Conservation (phyloP, 495 filamentous ascomycete genomes). For the Hyaloscypha hepaticicola region DNA sequence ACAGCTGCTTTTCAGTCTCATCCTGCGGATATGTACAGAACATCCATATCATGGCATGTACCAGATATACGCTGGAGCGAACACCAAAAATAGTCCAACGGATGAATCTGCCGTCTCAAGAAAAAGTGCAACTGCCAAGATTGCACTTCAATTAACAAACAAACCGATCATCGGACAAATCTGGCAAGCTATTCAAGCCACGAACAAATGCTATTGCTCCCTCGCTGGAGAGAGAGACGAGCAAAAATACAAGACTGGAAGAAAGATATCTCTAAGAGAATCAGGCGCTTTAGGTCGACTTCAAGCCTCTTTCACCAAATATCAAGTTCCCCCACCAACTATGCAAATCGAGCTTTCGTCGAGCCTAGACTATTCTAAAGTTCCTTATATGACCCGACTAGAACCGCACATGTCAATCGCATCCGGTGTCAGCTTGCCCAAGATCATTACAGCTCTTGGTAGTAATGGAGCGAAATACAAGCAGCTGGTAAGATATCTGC, state of each 20-base stretch:
- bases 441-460: slow-evolving; percentile 78
- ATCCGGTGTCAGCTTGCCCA: slow-evolving; percentile 87
- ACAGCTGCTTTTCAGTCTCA: slow-evolving; percentile 62
- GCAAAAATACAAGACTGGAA: slow-evolving; percentile 61
- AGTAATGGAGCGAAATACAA: slow-evolving; percentile 77
- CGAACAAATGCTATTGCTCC: slow-evolving; percentile 69
- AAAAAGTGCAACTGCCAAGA: slow-evolving; percentile 63
- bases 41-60: slow-evolving; percentile 97
- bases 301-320: slow-evolving; percentile 53
- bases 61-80: slow-evolving; percentile 82
- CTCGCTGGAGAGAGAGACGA: slow-evolving; percentile 66
- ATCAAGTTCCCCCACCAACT: slow-evolving; percentile 81
- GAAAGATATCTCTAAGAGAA: slow-evolving; percentile 61
- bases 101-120: slow-evolving; percentile 74
- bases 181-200: slow-evolving; percentile 67
- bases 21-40: slow-evolving; percentile 79
- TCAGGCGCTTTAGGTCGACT: slow-evolving; percentile 55
- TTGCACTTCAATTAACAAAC: slow-evolving; percentile 56
- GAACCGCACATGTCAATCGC: slow-evolving; percentile 74
- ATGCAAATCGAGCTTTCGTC: slow-evolving; percentile 76
- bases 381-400: slow-evolving; percentile 71
- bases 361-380: slow-evolving; percentile 69
- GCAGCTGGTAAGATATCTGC: slow-evolving; percentile 62
- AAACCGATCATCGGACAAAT: slow-evolving; percentile 46
- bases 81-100: slow-evolving; percentile 58